A percentile compares a stretch with the other conserved stretches of the same genome.
Evolutionary conservation across 106 monocot species (phyloP).

Genomic region (Dendrobium nobile): DNA sequence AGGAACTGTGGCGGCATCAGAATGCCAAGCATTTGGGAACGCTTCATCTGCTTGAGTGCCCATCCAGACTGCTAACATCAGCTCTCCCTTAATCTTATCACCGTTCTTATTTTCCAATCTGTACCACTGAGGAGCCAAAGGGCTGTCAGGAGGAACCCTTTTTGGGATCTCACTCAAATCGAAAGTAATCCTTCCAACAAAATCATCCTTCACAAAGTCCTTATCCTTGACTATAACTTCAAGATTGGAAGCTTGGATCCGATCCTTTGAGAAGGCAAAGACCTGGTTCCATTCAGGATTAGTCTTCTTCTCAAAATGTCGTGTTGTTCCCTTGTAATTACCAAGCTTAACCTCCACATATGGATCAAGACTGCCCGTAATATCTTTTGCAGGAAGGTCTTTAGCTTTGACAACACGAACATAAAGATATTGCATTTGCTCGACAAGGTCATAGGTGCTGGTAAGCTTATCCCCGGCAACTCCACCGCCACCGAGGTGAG

Average conservation of each 20-base stretch:
- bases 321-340: conserved; percentile 46
- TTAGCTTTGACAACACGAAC: conserved; percentile 68
- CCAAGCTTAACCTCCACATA: conserved; percentile 55
- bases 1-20: conserved; percentile 35
- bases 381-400: conserved; percentile 39
- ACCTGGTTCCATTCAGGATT: conserved; percentile 59
- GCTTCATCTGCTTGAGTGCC: conserved; percentile 56
- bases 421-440: conserved; percentile 73
- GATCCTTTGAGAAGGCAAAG: conserved; percentile 53
- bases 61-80: conserved; percentile 53
- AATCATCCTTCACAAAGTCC: conserved; percentile 30
- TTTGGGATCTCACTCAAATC: conserved; percentile 39
- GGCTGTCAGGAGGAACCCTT: conserved; percentile 43
- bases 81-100: conserved; percentile 30
- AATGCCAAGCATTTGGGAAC: conserved; percentile 45
- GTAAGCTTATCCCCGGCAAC: conserved; percentile 39
- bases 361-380: conserved; percentile 37
- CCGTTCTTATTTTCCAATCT: conserved; percentile 26
- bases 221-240: conserved; percentile 39
- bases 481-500: conserved; percentile 29
- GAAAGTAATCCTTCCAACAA: conserved; percentile 27
- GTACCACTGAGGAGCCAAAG: conserved; percentile 50
- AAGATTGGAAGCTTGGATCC: conserved; percentile 29
- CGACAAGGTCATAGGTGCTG: conserved; percentile 69
- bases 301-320: conserved; percentile 42